phyloP scores from a whole-genome alignment of 768 basidiomycete genomes.

The Austroboletus eburneus region DNA sequence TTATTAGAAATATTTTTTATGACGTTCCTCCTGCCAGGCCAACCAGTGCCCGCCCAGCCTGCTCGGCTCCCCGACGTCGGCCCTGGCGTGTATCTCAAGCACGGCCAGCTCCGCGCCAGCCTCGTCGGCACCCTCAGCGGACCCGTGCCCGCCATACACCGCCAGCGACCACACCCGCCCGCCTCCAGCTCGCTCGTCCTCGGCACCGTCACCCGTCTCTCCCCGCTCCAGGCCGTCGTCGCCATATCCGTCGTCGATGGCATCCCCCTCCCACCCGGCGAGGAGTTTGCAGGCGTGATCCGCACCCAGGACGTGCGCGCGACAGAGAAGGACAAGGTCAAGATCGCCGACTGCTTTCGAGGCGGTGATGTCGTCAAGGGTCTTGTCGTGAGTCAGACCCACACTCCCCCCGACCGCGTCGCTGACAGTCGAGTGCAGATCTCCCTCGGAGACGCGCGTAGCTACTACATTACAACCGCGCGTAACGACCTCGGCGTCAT shows the following conservation, averaged over 20 bases:
- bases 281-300: slow-evolving; percentile 88
- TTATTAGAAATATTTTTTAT: slow-evolving; percentile 16
- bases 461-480: slow-evolving; percentile 89
- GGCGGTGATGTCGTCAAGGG: slow-evolving; percentile 90
- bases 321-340: slow-evolving; percentile 87
- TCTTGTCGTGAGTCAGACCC: slow-evolving; percentile 67
- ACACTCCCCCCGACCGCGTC: background rate
- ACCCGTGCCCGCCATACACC: slow-evolving; percentile 57
- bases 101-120: slow-evolving; percentile 64
- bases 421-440: slow-evolving; percentile 48
- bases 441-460: slow-evolving; percentile 86
- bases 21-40: slow-evolving; percentile 65
- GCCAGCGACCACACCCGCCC: slow-evolving; percentile 70
- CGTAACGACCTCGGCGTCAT: slow-evolving; percentile 89
- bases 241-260: slow-evolving; percentile 88
- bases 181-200: slow-evolving; percentile 72
- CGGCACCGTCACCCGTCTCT: slow-evolving; percentile 78
- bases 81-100: slow-evolving; percentile 59
- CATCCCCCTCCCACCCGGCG: slow-evolving; percentile 72
- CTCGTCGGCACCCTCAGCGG: slow-evolving; percentile 60
- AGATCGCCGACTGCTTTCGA: slow-evolving; percentile 87
- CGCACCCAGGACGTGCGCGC: slow-evolving; percentile 84
- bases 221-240: slow-evolving; percentile 77
- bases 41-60: slow-evolving; percentile 59
- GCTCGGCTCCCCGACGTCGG: slow-evolving; percentile 58